These are phyloP conservation scores for Ceratobasidium sp. DNA, from an alignment of 1,284 basidiomycete species.

Conservation along the genomic window DNA sequence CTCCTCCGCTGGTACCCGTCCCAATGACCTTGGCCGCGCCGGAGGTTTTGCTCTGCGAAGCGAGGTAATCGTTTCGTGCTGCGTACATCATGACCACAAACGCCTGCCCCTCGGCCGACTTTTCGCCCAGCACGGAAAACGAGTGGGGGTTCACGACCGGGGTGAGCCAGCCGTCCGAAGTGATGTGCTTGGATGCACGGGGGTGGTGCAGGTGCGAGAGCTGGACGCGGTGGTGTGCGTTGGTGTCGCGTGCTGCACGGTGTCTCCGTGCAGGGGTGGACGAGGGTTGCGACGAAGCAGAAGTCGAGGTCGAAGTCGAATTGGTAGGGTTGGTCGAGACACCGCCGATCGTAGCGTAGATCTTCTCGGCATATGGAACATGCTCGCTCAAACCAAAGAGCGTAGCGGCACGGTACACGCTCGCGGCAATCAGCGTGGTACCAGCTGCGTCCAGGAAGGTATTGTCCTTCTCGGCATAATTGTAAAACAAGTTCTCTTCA, in stretches of 20 bases:
- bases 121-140: slow-evolving; percentile 56
- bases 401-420: slow-evolving; percentile 72
- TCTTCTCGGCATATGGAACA: slow-evolving; percentile 64
- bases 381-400: slow-evolving; percentile 59
- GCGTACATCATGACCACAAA: slow-evolving; percentile 75
- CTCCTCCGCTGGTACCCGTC: too few relatives aligned
- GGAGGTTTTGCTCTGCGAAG: too few relatives aligned
- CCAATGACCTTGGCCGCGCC: too few relatives aligned
- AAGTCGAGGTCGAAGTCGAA: background rate
- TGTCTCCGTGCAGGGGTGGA: background rate
- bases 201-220: slow-evolving; percentile 37
- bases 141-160: slow-evolving; percentile 75
- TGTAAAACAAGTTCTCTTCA: slow-evolving; percentile 62
- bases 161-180: slow-evolving; percentile 63
- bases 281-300: too few relatives aligned
- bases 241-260: background rate
- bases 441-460: slow-evolving; percentile 79
- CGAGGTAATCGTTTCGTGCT: slow-evolving; percentile 74
- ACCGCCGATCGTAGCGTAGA: slow-evolving; percentile 53
- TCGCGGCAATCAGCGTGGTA: slow-evolving; percentile 76
- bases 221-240: slow-evolving; percentile 36
- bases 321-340: slow-evolving; percentile 38
- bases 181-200: slow-evolving; percentile 56
- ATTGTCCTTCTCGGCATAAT: slow-evolving; percentile 67
- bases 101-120: slow-evolving; percentile 70